Conservation (phyloP, 257 asterid species). For the Anisodus tanguticus region DNA sequence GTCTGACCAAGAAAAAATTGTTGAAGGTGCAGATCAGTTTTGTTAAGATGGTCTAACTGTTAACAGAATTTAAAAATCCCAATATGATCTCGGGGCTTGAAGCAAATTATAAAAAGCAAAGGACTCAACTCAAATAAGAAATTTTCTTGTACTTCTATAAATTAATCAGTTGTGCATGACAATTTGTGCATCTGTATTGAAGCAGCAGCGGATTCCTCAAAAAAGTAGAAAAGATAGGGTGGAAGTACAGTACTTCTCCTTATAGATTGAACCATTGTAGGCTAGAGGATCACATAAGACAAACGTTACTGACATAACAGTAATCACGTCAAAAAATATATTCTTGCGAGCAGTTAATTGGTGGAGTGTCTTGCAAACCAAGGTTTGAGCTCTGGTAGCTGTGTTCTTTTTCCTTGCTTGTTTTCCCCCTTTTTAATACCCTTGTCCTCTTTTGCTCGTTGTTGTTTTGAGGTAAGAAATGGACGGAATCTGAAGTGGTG, state of each 20-base stretch:
- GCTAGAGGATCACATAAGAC: conserved; percentile 23
- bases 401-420: not conserved
- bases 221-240: not conserved
- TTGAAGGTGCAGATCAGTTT: conserved; percentile 20
- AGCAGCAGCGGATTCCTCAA: conserved; percentile 5
- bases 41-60: not conserved
- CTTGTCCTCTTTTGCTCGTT: not conserved
- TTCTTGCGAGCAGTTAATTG: conserved; percentile 8
- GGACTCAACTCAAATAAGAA: not conserved
- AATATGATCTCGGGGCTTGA: not conserved
- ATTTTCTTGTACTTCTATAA: not conserved
- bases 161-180: not conserved
- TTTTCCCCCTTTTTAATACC: not conserved
- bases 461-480: conserved; percentile 22
- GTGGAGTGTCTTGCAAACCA: not conserved
- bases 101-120: not conserved
- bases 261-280: not conserved
- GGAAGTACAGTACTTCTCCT: not conserved
- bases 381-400: not conserved
- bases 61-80: not conserved
- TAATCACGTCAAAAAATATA: not conserved
- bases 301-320: conserved; percentile 16
- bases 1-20: conserved; percentile 19
- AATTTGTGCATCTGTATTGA: conserved; percentile 14
- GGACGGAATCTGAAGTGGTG: not conserved